A percentile compares a stretch with the other conserved stretches of the same genome.
phyloP scores from a whole-genome alignment of 1,284 basidiomycete genomes.

The Lignosus rhinocerotis region DNA sequence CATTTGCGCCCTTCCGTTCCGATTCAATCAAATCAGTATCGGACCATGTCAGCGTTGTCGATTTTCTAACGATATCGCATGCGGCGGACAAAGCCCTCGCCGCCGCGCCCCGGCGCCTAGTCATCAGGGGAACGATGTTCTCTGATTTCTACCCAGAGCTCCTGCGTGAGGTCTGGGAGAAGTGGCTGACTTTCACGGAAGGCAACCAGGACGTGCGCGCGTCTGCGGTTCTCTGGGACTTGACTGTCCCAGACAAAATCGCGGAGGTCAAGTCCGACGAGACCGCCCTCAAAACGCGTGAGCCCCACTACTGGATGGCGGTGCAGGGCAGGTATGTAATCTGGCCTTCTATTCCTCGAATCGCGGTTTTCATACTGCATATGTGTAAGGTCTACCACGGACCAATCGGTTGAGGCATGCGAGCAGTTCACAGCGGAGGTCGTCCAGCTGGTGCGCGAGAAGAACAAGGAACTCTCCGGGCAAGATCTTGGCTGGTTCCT shows the following conservation, averaged over 20 bases:
- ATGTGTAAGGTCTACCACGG: constrained; percentile 16
- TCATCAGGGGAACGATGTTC: constrained; percentile 27
- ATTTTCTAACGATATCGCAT: constrained; percentile 24
- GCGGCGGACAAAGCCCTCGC: constrained; percentile 23
- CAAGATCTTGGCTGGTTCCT: constrained; percentile 23
- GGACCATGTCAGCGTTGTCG: constrained; percentile 13
- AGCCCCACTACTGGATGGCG: constrained; percentile 27
- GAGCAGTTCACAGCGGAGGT: constrained; percentile 9
- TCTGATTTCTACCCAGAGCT: constrained; percentile 23
- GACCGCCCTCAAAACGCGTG: constrained; percentile 22
- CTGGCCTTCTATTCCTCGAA: background rate
- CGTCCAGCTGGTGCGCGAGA: constrained; percentile 21
- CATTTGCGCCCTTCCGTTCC: constrained; percentile 28
- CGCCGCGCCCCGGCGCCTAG: constrained; percentile 19
- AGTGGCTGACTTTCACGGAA: constrained; percentile 28
- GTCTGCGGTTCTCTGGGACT: constrained; percentile 26
- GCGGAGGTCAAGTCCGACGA: constrained; percentile 13
- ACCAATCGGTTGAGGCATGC: constrained; percentile 13
- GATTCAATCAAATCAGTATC: constrained; percentile 20
- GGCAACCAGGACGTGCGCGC: constrained; percentile 22
- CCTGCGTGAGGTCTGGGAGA: constrained; percentile 20
- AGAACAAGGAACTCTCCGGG: constrained; percentile 23
- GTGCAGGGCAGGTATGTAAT: constrained; percentile 23
- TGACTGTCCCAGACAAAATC: constrained; percentile 20
- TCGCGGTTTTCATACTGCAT: background rate